phyloP scores from a whole-genome alignment of 805 yeast species.

The Brettanomyces sp. region DNA sequence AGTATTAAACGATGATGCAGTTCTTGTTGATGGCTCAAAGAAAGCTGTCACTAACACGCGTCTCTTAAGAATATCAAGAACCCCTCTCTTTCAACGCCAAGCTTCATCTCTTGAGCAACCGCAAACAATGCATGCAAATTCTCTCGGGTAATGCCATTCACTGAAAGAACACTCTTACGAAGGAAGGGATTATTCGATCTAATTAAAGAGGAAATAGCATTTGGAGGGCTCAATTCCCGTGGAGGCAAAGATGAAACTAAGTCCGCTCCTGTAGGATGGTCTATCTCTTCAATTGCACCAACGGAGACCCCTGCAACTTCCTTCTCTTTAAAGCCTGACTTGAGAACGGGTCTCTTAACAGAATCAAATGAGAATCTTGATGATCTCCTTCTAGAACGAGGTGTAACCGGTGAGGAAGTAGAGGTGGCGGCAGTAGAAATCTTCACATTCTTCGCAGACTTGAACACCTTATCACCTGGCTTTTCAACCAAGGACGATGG shows the following conservation, averaged over 20 bases:
- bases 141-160: constrained; percentile 75
- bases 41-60: constrained; percentile 89
- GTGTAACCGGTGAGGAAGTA: constrained; percentile 14
- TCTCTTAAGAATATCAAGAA: constrained; percentile 81
- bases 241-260: constrained; percentile 69
- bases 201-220: constrained; percentile 69
- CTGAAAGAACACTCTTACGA: constrained; percentile 81
- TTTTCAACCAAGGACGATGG: constrained; percentile 21
- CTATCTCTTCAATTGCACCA: constrained; percentile 29
- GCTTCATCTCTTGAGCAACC: constrained; percentile 95
- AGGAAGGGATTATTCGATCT: constrained; percentile 83
- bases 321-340: constrained; percentile 14
- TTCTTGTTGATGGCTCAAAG: constrained; percentile 97
- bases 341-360: constrained; percentile 29
- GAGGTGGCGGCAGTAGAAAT: constrained; percentile 19
- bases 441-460: constrained; percentile 17
- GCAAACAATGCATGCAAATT: constrained; percentile 90
- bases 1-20: constrained; percentile 93
- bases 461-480: constrained; percentile 2
- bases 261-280: constrained; percentile 49
- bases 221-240: constrained; percentile 63
- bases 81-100: constrained; percentile 97
- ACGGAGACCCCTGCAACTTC: constrained; percentile 14
- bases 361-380: constrained; percentile 43
- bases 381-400: constrained; percentile 28